These are phyloP conservation scores for Starmerella vaccinii DNA, from an alignment of 805 yeast genomes.

Conservation along the genomic window DNA sequence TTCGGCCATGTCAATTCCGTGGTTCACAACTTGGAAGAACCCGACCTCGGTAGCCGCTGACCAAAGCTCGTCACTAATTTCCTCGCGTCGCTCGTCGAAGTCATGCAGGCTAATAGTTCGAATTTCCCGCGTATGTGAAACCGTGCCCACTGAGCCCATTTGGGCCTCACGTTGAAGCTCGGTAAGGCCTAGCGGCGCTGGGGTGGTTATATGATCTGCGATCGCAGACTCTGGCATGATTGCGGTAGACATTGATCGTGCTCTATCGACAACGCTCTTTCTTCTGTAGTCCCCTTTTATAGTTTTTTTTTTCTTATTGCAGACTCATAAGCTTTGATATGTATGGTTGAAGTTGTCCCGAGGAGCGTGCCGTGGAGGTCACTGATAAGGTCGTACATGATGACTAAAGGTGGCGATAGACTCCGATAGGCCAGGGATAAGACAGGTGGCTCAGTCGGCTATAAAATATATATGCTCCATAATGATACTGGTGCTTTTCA, in stretches of 20 bases:
- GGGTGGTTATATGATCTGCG: too few species aligned
- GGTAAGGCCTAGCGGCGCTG: neutral
- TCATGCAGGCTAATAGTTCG: slow-evolving; percentile 12
- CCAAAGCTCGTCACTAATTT: slow-evolving; percentile 18
- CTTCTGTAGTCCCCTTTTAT: too few species aligned
- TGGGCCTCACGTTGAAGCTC: slow-evolving; percentile 13
- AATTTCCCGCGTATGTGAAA: slow-evolving; percentile 7
- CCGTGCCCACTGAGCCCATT: slow-evolving; percentile 13
- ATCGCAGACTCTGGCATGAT: too few species aligned
- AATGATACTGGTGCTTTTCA: too few species aligned
- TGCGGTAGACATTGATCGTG: too few species aligned
- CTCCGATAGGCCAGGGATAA: too few species aligned
- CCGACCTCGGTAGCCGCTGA: slow-evolving; percentile 17
- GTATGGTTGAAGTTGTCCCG: neutral
- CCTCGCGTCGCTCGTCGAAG: slow-evolving; percentile 9
- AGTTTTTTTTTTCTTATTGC: neutral
- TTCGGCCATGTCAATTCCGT: slow-evolving; percentile 11
- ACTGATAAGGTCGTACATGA: neutral
- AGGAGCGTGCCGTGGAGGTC: neutral
- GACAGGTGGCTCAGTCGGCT: too few species aligned
- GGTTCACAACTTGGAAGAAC: slow-evolving; percentile 18
- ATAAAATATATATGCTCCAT: too few species aligned
- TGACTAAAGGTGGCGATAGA: neutral
- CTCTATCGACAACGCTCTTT: too few species aligned
- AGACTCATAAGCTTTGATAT: neutral